Evolutionary conservation across 2,329 filamentous ascomycete genomes (phyloP), one percentile per base, ranked within the genome.

Genomic region (Sordariomycetes sp.): DNA sequence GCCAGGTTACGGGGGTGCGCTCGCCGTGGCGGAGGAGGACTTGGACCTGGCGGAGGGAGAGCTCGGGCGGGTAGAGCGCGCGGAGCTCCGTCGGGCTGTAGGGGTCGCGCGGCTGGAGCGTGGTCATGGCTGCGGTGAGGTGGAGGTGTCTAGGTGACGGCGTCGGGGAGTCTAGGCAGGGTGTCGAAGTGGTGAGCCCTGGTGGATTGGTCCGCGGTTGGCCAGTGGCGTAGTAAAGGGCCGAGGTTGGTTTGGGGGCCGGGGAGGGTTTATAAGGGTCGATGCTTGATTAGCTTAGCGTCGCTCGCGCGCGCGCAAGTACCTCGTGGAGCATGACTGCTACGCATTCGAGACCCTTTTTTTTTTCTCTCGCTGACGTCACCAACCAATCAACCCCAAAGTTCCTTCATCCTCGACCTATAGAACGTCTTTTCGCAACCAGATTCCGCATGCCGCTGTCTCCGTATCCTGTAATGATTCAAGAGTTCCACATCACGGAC

Each of bases 41-140:
- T 74, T 99, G 94, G 54, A 97, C 94, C 60, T 94, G 82, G 68
- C 94, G 87, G 39, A 99, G 82, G 68, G 92, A 80, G 59, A 99
- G 77, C 52, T 80, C 76, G 57, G 83, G 72, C 1, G 94, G 94
- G 73, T 96, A 99, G 59, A 97, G 84, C 65, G 76, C 75, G 51
- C 79, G 76, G 54, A 97, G 81, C 78, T 97, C 91, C 59, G 89
- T 85, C 62, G 84, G 74, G 52, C 86, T 84, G 74, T 97, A 97
- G 0, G 89, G 83, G 58, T 80, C 75, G 58, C 89, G 82, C 54
- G 89, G 89, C 52, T 79, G 72, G 52, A 95, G 78, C 48, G 86
- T 86, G 13, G 91, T 87, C 92, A 97, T 97, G 57, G 61, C 66
- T 10, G 45, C 20, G 45, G 45, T 24, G 20, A 12, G 20, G n/a